A percentile compares a stretch with the other conserved stretches of the same genome.
These are phyloP conservation scores for Catharanthus roseus DNA, from an alignment of 257 asterid species.

Conservation along the genomic window DNA sequence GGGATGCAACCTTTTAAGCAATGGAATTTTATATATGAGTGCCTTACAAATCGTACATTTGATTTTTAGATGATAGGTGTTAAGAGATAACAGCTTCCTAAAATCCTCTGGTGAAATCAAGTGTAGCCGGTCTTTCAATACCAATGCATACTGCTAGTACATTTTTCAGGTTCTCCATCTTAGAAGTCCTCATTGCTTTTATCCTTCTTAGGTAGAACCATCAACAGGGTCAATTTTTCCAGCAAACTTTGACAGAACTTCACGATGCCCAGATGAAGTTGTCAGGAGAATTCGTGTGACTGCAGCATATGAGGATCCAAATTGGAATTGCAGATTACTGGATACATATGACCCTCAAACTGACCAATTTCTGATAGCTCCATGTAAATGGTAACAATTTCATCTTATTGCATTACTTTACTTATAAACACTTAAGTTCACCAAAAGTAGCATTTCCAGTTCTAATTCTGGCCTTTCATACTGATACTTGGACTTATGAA, in stretches of 20 bases:
- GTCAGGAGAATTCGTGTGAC: constrained; percentile 75
- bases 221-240: constrained; percentile 64
- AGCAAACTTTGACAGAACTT: constrained; percentile 57
- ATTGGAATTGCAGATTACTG: constrained; percentile 53
- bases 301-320: constrained; percentile 61
- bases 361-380: constrained; percentile 64
- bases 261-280: constrained; percentile 88
- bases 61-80: not conserved
- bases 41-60: not conserved
- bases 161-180: not conserved
- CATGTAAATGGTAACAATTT: constrained; percentile 62
- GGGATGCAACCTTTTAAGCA: not conserved
- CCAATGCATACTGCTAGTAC: not conserved
- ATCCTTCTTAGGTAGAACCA: constrained; percentile 52
- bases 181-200: not conserved
- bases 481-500: not conserved
- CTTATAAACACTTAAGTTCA: not conserved
- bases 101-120: not conserved
- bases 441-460: not conserved
- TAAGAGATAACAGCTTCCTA: not conserved
- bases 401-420: constrained; percentile 7
- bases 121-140: not conserved
- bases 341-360: constrained; percentile 67
- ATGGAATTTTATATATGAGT: not conserved
- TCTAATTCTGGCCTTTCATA: not conserved